Percentiles rank a stretch among this genome's conserved stretches.
Evolutionary conservation across 371 early-diverging fungal species (phyloP).

Genomic region (Rhizopus delemar): DNA sequence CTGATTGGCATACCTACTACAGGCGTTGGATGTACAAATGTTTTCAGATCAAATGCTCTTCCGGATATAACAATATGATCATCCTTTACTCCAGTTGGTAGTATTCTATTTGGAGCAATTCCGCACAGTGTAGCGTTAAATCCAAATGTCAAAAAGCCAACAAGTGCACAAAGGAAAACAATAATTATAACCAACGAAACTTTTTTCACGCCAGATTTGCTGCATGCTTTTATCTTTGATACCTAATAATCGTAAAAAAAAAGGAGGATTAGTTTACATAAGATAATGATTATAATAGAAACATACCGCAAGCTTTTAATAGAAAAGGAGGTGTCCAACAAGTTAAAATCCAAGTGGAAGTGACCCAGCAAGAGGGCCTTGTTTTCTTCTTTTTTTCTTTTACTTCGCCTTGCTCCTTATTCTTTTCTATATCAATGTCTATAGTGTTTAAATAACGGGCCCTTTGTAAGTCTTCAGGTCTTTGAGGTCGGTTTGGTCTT

Average conservation of each 20-base stretch:
- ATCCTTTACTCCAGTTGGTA: constrained; percentile 47
- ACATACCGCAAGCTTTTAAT: constrained; percentile 29
- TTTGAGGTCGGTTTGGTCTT: constrained; percentile 11
- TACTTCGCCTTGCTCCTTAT: neutral
- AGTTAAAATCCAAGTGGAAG: constrained; percentile 42
- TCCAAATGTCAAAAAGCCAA: constrained; percentile 71
- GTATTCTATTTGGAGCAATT: constrained; percentile 53
- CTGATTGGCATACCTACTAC: constrained; percentile 40
- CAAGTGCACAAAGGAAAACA: constrained; percentile 57
- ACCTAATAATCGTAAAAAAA: constrained; percentile 20
- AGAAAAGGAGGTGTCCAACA: constrained; percentile 49
- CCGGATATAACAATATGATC: constrained; percentile 58
- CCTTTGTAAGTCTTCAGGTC: constrained; percentile 21
- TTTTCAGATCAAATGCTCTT: constrained; percentile 53
- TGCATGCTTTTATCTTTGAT: constrained; percentile 63
- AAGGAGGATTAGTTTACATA: neutral
- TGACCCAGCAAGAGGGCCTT: constrained; percentile 33
- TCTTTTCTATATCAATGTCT: constrained; percentile 1
- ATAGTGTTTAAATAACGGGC: constrained; percentile 16
- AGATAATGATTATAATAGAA: too few species aligned
- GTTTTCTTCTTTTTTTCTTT: constrained; percentile 9
- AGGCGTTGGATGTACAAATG: constrained; percentile 45
- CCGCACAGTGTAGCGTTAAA: constrained; percentile 66
- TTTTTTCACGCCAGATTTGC: constrained; percentile 95
- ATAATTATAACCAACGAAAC: constrained; percentile 78